Evolutionary conservation across 2,329 filamentous ascomycete species (phyloP), one percentile per base, ranked within the genome.

Genomic region (Chaetomium olivaceum): DNA sequence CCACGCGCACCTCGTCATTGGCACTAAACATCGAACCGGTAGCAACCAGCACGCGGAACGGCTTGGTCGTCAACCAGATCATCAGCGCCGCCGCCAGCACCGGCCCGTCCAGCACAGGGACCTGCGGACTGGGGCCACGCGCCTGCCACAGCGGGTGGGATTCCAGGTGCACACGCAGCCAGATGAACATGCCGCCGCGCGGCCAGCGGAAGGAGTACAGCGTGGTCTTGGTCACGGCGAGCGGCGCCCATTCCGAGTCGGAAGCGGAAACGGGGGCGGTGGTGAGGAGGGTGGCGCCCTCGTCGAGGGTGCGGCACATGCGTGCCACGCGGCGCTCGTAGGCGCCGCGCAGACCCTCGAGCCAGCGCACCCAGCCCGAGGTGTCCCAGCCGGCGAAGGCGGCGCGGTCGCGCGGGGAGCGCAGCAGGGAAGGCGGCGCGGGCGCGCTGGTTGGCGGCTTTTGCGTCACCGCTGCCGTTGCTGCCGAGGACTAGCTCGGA

Each of bases 111-210:
- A 90, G 79, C 46, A 85, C 76, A 21, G 71, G 73, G 57, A 72
- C 76, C 27, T 63, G 59, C 9, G 76, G 69, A n/a, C 56, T 62
- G 25, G 60, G 65, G 29, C 77, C 74, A 52, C 72, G 69, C 2
- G 76, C 75, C 61, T 76, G 73, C 75, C 81, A 88, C 16, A 96
- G 82, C 14, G 92, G 91, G 74, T 97, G 93, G 1, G 82, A 80
- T 62, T 89, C 85, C 71, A 93, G 90, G 74, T 87, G 83, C 67
- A 95, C 78, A 63, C 86, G 83, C 3, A 96, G 73, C 93, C 93
- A 97, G 63, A 96, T 78, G 76, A 97, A 97, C 93, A 97, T 97
- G 74, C 93, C 93, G 43, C 89, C 93, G 31, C 90, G 86, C 0
- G 93, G 93, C 83, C 91, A 92, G 71, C 85, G 78, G 74, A 96